Percentiles rank a stretch among this genome's conserved stretches.
phyloP scores from a whole-genome alignment of 2,329 filamentous ascomycete genomes.

The Ophiostoma sp. region DNA sequence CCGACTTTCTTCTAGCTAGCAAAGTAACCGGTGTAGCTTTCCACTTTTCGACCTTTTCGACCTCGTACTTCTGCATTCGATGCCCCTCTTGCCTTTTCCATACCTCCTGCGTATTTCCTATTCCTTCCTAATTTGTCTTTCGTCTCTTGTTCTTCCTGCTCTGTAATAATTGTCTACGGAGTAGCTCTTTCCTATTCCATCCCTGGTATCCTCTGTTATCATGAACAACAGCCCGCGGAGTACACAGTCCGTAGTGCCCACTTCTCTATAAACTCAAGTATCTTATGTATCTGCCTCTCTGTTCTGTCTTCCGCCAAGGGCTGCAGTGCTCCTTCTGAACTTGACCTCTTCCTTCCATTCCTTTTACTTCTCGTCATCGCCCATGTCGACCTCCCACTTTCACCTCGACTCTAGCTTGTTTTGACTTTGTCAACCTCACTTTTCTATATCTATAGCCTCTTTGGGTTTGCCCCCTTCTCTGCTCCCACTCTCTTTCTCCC shows the following conservation, averaged over 20 bases:
- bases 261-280: neutral
- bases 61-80: neutral
- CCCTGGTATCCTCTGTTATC: neutral
- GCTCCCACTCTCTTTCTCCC: conserved; percentile 4
- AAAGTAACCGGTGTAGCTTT: conserved; percentile 19
- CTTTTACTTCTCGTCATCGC: neutral
- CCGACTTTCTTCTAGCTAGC: conserved; percentile 16
- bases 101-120: neutral
- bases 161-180: neutral
- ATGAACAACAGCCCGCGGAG: conserved; percentile 3
- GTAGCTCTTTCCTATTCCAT: neutral
- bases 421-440: conserved; percentile 17
- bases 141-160: neutral
- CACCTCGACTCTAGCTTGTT: neutral
- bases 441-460: conserved; percentile 14
- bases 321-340: neutral
- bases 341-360: neutral
- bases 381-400: neutral
- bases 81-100: neutral
- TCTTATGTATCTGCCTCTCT: neutral
- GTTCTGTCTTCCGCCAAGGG: conserved; percentile 8
- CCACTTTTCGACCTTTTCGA: conserved; percentile 13
- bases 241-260: conserved; percentile 8
- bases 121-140: neutral
- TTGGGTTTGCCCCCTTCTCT: neutral